Percentiles rank a stretch among this genome's conserved stretches.
Conservation (phyloP, 257 asterid genomes). For the Haberlea rhodopensis region DNA sequence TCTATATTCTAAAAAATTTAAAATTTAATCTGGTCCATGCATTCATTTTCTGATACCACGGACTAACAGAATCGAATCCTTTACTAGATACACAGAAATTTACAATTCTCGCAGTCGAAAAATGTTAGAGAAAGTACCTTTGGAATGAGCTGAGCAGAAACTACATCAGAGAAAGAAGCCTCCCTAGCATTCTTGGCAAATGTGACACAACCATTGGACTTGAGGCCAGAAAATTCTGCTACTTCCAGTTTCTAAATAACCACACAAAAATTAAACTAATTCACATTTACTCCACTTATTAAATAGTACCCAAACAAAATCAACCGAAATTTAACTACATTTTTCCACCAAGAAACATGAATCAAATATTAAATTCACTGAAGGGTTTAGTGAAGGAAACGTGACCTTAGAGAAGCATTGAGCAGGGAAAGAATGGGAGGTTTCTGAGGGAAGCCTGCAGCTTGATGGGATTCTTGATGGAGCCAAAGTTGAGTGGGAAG, state of each 20-base stretch:
- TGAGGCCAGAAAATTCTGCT: background rate
- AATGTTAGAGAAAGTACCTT: background rate
- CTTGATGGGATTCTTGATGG: constrained; percentile 76
- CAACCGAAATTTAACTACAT: background rate
- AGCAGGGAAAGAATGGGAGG: constrained; percentile 46
- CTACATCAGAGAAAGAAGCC: background rate
- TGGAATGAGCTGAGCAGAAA: background rate
- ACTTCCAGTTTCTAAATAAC: background rate
- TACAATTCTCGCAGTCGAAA: too few species aligned
- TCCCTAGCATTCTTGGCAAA: background rate
- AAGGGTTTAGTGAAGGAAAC: background rate
- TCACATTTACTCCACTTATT: background rate
- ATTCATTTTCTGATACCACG: too few species aligned
- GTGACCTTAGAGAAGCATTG: constrained; percentile 72
- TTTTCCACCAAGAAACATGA: background rate
- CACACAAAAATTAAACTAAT: too few species aligned
- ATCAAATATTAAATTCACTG: too few species aligned
- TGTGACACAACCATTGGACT: background rate
- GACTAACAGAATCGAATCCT: too few species aligned
- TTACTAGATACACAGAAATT: too few species aligned
- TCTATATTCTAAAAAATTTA: too few species aligned
- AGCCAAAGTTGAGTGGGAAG: constrained; percentile 80
- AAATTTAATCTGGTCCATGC: too few species aligned
- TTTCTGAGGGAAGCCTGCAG: constrained; percentile 54
- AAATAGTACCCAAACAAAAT: background rate